Conservation (phyloP, 2,329 filamentous ascomycete species). For the Alternaria hordeiaustralica region DNA sequence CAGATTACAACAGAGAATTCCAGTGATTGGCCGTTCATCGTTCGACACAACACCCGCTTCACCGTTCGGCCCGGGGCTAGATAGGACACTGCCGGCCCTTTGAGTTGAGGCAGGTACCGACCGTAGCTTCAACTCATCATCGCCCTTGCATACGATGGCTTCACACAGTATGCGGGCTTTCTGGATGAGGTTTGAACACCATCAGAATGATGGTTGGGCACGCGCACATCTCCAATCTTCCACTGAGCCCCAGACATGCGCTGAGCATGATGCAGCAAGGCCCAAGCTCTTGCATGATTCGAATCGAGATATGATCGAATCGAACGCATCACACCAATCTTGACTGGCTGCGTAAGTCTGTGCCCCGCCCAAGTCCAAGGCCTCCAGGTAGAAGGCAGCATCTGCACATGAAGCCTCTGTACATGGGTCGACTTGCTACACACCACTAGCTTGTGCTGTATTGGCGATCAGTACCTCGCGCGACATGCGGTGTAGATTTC, state of each 20-base stretch:
- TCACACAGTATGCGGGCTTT: background rate
- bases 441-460: background rate
- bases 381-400: background rate
- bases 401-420: background rate
- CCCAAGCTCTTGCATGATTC: background rate
- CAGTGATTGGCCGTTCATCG: background rate
- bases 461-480: background rate
- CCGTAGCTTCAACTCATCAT: background rate
- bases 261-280: background rate
- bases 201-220: background rate
- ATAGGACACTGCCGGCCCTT: background rate
- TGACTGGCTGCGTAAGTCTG: background rate
- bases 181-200: background rate
- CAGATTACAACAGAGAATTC: background rate
- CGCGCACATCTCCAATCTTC: background rate
- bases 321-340: background rate
- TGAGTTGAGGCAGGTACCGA: slow-evolving; percentile 7
- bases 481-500: background rate
- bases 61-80: background rate
- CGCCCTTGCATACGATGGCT: background rate
- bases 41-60: background rate
- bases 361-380: background rate
- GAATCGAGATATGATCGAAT: background rate
- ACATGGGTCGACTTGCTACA: background rate
- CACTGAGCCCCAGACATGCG: background rate